Evolutionary conservation across 352 stramenopile species (phyloP).

Genomic region (Phytophthora pinifolia): DNA sequence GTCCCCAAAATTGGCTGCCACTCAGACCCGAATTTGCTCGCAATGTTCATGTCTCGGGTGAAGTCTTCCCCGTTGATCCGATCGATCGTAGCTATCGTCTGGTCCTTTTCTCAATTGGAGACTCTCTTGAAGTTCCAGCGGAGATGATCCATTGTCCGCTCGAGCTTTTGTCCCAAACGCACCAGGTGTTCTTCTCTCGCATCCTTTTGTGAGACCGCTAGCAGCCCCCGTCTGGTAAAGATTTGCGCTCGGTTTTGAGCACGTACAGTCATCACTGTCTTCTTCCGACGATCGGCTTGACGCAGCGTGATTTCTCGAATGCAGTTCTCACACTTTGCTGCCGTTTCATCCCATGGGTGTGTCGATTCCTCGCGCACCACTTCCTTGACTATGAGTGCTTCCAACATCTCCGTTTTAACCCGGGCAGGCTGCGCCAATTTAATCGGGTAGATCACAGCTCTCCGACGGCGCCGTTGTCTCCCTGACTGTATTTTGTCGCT

Average conservation of each 20-base stretch:
- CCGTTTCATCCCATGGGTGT: background rate
- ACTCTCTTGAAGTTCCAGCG: constrained; percentile 2
- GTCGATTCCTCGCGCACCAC: background rate
- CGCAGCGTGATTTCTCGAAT: no score
- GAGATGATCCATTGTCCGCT: background rate
- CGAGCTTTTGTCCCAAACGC: background rate
- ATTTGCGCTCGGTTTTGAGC: background rate
- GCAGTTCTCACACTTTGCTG: background rate
- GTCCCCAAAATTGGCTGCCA: background rate
- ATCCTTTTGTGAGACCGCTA: no score
- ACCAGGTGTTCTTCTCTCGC: no score
- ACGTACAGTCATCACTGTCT: background rate
- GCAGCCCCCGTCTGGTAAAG: background rate
- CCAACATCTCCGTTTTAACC: background rate
- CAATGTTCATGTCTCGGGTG: background rate
- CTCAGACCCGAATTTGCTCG: background rate
- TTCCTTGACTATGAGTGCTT: background rate
- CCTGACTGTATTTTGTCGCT: no score
- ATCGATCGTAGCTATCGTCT: background rate
- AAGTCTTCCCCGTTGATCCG: background rate
- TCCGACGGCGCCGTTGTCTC: no score
- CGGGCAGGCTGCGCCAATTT: background rate
- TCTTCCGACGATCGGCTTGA: no score
- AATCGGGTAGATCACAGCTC: background rate
- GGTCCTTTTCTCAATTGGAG: background rate